Evolutionary conservation across 805 yeast genomes (phyloP).

Genomic region (Schizosaccharomyces osmophilus): DNA sequence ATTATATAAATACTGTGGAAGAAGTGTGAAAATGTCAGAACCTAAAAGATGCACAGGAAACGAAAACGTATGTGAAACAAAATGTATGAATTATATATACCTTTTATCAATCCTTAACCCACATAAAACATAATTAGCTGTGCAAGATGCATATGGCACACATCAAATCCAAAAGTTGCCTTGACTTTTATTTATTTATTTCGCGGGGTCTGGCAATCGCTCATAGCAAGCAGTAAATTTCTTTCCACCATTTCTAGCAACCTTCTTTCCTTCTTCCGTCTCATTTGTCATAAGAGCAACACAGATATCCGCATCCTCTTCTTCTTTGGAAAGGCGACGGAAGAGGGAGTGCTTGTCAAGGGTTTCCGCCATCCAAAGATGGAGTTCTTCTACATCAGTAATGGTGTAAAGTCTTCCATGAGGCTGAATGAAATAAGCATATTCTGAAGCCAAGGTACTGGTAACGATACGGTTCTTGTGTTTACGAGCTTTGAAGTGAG

Average conservation of each 20-base stretch:
- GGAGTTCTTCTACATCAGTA: constrained; percentile 83
- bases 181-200: constrained; percentile 3
- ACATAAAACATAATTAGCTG: too few species aligned
- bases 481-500: constrained; percentile 90
- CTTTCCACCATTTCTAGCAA: constrained; percentile 64
- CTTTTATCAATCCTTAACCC: too few species aligned
- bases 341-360: constrained; percentile 77
- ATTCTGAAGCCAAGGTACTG: constrained; percentile 61
- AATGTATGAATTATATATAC: too few species aligned
- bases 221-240: constrained; percentile 58
- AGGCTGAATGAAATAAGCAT: constrained; percentile 67
- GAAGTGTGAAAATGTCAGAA: too few species aligned
- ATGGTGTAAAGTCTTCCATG: constrained; percentile 83
- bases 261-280: constrained; percentile 97
- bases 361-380: constrained; percentile 89
- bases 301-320: constrained; percentile 62
- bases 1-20: too few species aligned
- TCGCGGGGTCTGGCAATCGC: constrained; percentile 5
- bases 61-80: too few species aligned
- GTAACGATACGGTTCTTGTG: constrained; percentile 94
- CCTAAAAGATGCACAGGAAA: too few species aligned
- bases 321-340: constrained; percentile 49
- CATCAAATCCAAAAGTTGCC: neutral
- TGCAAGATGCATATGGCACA: neutral
- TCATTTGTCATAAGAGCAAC: constrained; percentile 68